These are phyloP conservation scores for Coniochaeta sp. DNA, from an alignment of 2,329 filamentous ascomycete genomes.

Conservation along the genomic window DNA sequence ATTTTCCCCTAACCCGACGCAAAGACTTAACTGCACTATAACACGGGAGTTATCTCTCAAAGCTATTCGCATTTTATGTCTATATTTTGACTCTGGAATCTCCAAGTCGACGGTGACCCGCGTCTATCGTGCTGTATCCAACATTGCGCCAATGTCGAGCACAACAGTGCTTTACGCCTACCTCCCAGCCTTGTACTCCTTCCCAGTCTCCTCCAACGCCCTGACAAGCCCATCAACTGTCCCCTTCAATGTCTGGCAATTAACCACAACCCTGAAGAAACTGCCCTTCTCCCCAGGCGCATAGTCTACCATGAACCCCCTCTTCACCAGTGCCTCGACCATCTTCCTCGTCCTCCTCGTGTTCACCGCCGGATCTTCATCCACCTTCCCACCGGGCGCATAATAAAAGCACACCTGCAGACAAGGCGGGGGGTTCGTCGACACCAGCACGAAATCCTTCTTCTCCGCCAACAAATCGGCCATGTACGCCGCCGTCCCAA, in stretches of 20 bases:
- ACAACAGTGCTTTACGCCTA: too few relatives aligned
- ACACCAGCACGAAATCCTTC: conserved; percentile 63
- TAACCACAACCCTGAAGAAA: conserved; percentile 55
- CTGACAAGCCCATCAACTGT: conserved; percentile 48
- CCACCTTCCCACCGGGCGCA: conserved; percentile 48
- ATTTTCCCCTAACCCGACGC: too few relatives aligned
- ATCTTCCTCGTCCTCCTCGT: conserved; percentile 42
- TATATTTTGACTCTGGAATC: too few relatives aligned
- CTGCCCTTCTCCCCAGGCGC: conserved; percentile 48
- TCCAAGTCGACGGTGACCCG: too few relatives aligned
- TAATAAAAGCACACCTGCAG: conserved; percentile 95
- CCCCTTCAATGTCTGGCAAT: conserved; percentile 43
- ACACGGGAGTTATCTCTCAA: too few relatives aligned
- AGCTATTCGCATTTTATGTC: too few relatives aligned
- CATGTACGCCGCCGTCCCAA: conserved; percentile 64
- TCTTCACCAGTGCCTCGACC: conserved; percentile 36
- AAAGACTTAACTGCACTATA: too few relatives aligned
- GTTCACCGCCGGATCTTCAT: conserved; percentile 34
- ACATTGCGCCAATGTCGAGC: too few relatives aligned
- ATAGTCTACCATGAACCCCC: conserved; percentile 56
- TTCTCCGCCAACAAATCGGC: conserved; percentile 48
- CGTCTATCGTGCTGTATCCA: too few relatives aligned
- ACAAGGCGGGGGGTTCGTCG: conserved; percentile 72
- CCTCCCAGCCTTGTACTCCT: conserved; percentile 10
- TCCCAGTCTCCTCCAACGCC: conserved; percentile 42